Evolutionary conservation across 345 rosid genomes (phyloP).

Genomic region (Populus euphratica): DNA sequence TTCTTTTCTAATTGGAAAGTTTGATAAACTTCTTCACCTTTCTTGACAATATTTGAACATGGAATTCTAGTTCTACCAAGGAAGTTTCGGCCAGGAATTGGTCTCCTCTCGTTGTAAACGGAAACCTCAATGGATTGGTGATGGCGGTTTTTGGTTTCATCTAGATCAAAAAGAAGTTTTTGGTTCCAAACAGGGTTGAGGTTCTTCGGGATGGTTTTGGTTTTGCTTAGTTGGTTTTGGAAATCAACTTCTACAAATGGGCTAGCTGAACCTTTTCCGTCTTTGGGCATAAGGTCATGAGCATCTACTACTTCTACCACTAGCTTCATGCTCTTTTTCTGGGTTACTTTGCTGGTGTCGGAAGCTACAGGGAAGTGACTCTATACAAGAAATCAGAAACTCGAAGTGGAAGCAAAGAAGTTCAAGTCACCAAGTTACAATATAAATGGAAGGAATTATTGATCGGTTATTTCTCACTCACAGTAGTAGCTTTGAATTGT

Average conservation of each 20-base stretch:
- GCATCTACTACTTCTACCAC: constrained; percentile 51
- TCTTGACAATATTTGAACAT: constrained; percentile 38
- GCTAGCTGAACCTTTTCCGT: constrained; percentile 50
- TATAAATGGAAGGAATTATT: constrained; percentile 21
- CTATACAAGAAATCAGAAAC: constrained; percentile 43
- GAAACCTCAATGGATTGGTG: constrained; percentile 39
- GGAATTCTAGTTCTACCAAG: constrained; percentile 46
- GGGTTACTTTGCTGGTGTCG: constrained; percentile 25
- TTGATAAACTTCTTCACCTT: constrained; percentile 53
- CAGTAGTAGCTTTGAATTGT: not conserved
- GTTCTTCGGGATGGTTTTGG: constrained; percentile 41
- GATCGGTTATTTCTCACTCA: constrained; percentile 6
- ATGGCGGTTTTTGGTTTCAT: constrained; percentile 15
- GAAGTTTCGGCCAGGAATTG: constrained; percentile 40
- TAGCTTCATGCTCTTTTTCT: constrained; percentile 36
- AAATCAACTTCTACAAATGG: constrained; percentile 53
- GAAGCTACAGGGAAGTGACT: constrained; percentile 25
- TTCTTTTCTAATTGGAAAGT: constrained; percentile 41
- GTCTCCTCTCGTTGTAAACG: constrained; percentile 45
- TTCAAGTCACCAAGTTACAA: constrained; percentile 25
- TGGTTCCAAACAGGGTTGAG: constrained; percentile 53
- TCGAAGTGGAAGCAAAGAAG: constrained; percentile 55
- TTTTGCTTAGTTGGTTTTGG: constrained; percentile 45
- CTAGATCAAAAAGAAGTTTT: constrained; percentile 43
- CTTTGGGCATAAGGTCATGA: constrained; percentile 51